Evolutionary conservation across 768 basidiomycete species (phyloP).

Genomic region (Amanita jacksonii): DNA sequence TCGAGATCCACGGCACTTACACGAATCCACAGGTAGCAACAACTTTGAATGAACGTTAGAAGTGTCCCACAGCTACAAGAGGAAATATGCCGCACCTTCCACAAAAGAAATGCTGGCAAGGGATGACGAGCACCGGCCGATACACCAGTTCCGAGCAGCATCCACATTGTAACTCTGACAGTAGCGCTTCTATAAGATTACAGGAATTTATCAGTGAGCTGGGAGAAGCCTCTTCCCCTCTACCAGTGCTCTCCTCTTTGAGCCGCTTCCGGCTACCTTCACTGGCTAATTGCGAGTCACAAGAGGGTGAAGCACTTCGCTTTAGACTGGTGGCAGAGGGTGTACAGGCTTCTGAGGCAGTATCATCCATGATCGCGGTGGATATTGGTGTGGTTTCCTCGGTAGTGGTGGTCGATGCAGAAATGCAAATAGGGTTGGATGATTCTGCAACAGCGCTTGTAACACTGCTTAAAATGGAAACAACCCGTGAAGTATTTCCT

Average conservation of each 20-base stretch:
- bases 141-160: slow-evolving; percentile 81
- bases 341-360: not conserved
- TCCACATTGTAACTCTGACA: slow-evolving; percentile 73
- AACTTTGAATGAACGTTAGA: slow-evolving; percentile 32
- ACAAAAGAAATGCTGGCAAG: slow-evolving; percentile 88
- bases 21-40: slow-evolving; percentile 74
- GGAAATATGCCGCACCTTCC: slow-evolving; percentile 49
- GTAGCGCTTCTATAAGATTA: slow-evolving; percentile 49
- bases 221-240: not conserved
- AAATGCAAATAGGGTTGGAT: not conserved
- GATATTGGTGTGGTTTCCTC: slow-evolving; percentile 1
- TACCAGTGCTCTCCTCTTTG: slow-evolving; percentile 31
- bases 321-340: slow-evolving; percentile 28
- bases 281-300: slow-evolving; percentile 33
- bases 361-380: not conserved
- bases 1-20: slow-evolving; percentile 38
- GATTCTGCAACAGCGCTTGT: not conserved
- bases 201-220: slow-evolving; percentile 11
- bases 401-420: slow-evolving; percentile 7
- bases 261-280: slow-evolving; percentile 50
- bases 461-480: slow-evolving; percentile 6
- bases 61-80: not conserved
- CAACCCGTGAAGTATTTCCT: not conserved
- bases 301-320: slow-evolving; percentile 53
- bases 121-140: slow-evolving; percentile 70